Evolutionary conservation across 176 grass and related monocot genomes (phyloP).

Genomic region (Coix lacrymajobi): DNA sequence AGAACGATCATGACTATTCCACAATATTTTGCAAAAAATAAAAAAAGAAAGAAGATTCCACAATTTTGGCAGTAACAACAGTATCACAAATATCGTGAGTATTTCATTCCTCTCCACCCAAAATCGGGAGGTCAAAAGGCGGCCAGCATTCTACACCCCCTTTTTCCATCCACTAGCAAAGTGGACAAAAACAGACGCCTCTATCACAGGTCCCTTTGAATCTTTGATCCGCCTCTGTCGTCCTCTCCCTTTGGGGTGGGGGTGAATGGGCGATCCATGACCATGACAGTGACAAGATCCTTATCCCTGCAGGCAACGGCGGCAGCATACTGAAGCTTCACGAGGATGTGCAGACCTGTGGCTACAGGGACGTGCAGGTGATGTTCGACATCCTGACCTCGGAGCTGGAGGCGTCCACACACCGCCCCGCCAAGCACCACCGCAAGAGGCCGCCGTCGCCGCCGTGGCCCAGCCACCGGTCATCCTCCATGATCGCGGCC

Average conservation of each 20-base stretch:
- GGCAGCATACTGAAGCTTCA: slow-evolving; percentile 78
- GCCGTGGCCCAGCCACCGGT: slow-evolving; percentile 24
- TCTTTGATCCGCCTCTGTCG: background rate
- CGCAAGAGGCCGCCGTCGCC: slow-evolving; percentile 15
- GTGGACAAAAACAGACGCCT: background rate
- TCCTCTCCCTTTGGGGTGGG: background rate
- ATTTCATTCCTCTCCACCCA: background rate
- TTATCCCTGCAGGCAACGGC: slow-evolving; percentile 53
- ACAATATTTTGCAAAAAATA: too few relatives aligned
- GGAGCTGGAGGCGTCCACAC: slow-evolving; percentile 44
- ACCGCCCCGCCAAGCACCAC: background rate
- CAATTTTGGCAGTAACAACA: background rate
- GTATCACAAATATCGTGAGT: background rate
- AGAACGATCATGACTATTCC: too few relatives aligned
- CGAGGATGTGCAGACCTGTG: slow-evolving; percentile 81
- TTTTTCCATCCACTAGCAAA: slow-evolving; percentile 27
- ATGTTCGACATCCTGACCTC: slow-evolving; percentile 89
- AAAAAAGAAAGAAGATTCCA: too few relatives aligned
- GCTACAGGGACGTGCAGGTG: slow-evolving; percentile 89
- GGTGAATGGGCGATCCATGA: background rate
- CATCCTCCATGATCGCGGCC: slow-evolving; percentile 36
- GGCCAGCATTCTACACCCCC: background rate
- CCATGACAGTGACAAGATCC: slow-evolving; percentile 20
- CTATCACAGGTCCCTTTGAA: background rate
- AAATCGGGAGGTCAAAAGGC: slow-evolving; percentile 7